Evolutionary conservation across 2,329 filamentous ascomycete genomes (phyloP).

Genomic region (Nannizziopsis arthrosporioides): DNA sequence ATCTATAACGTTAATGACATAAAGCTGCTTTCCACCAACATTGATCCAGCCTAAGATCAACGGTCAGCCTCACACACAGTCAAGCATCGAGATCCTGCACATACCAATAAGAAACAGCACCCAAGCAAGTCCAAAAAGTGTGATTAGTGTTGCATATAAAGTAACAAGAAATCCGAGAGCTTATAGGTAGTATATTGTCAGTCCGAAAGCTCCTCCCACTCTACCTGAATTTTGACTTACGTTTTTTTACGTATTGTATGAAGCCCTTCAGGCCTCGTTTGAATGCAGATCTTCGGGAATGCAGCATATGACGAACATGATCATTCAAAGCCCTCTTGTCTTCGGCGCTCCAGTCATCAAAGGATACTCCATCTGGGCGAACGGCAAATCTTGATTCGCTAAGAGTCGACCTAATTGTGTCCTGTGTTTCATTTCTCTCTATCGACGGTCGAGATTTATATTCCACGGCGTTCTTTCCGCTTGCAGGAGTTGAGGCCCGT

Average conservation of each 20-base stretch:
- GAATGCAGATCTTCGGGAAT: constrained; percentile 67
- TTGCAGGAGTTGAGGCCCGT: not conserved
- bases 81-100: constrained; percentile 4
- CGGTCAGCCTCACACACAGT: not conserved
- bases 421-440: constrained; percentile 43
- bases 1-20: constrained; percentile 58
- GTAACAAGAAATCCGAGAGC: constrained; percentile 74
- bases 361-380: constrained; percentile 58
- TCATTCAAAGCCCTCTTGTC: constrained; percentile 72
- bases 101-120: constrained; percentile 75
- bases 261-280: constrained; percentile 72
- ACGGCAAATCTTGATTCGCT: constrained; percentile 66
- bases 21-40: constrained; percentile 59
- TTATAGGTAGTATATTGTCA: constrained; percentile 18
- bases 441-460: constrained; percentile 9
- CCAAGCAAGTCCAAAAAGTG: constrained; percentile 75
- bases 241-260: constrained; percentile 62
- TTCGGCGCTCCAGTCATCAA: constrained; percentile 62
- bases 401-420: constrained; percentile 57
- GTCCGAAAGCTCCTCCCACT: not conserved
- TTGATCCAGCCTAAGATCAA: constrained; percentile 57
- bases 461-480: constrained; percentile 17
- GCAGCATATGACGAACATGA: constrained; percentile 75
- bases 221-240: constrained; percentile 32
- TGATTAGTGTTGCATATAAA: constrained; percentile 70